Base-by-base conservation (phyloP, 768 basidiomycete genomes). In the Mycena pura region DNA sequence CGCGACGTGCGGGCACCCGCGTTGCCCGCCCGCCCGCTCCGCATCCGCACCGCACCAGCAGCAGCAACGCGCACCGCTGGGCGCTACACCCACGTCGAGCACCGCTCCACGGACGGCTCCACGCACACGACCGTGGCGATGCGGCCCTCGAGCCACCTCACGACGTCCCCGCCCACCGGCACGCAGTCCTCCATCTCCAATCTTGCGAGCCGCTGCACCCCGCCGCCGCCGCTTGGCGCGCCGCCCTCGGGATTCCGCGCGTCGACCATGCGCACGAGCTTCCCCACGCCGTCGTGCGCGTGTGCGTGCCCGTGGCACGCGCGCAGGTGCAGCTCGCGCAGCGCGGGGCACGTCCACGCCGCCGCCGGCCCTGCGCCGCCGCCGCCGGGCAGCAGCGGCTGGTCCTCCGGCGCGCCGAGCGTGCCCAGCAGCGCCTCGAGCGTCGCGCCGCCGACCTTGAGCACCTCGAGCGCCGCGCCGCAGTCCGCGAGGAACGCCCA, bases 191-290 rank as follows among this genome's bases (percentile, higher is more conserved):
- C 75, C 78, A 91, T 63, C 74, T 91, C 90, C 32, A 93, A 69
- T 49, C 77, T 75, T 66, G 77, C 80, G 64, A 92, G 71, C 68
- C 83, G 80, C 62, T 46, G 25, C 31, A 55, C 43, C 17, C 40
- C 38, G 19, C 2, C 40, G 40, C 49, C 22, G 24, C 38, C n/a
- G 14, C 28, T 43, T n/a, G 28, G 27, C 14, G 27, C 19, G n/a
- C 61, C 61, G 49, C 62, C 49, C 48, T 78, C 80, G 0, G 91
- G 91, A 69, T 92, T 92, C 50, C 91, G 78, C 56, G 83, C 82
- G 45, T 91, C 89, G 21, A 93, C 81, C 75, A 91, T 81, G 70
- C 85, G 84, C 24, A 93, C 88, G 19, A 92, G 80, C 73, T 87
- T 88, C 49, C 80, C 78, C 24, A 90, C 83, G 25, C 84, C 86